Evolutionary conservation across 352 stramenopile species (phyloP).

Genomic region (Hyaloperonospora arabidopsidis): DNA sequence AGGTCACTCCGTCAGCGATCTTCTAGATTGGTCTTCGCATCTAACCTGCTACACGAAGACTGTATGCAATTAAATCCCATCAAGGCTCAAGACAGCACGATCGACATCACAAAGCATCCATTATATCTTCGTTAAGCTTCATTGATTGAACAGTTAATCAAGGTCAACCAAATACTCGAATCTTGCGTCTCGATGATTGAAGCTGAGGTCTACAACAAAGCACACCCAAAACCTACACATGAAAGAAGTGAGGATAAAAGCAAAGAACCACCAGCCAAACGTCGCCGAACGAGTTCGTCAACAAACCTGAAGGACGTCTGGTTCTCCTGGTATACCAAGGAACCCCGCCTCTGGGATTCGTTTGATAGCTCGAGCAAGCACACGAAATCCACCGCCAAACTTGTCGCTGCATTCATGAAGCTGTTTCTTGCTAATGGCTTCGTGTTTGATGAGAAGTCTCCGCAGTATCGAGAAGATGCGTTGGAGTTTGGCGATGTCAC

Average conservation of each 20-base stretch:
- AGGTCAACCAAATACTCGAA: slow-evolving; percentile 2
- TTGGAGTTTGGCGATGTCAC: neutral
- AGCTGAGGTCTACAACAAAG: slow-evolving; percentile 2
- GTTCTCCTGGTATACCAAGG: slow-evolving; percentile 13
- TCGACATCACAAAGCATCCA: slow-evolving; percentile 1
- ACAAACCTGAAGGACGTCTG: slow-evolving; percentile 2
- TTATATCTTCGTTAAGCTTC: slow-evolving; percentile 4
- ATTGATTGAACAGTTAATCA: slow-evolving; percentile 9
- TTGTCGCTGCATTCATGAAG: neutral
- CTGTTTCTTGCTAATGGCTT: slow-evolving; percentile 7
- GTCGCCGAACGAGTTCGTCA: slow-evolving; percentile 2
- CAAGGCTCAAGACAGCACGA: neutral
- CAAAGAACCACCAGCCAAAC: neutral
- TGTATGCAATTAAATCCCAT: neutral
- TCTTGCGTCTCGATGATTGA: neutral
- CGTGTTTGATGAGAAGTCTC: neutral
- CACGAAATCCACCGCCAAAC: slow-evolving; percentile 2
- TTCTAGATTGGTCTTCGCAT: neutral
- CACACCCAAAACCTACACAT: neutral
- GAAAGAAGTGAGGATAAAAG: slow-evolving; percentile 1
- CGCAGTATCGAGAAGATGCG: neutral
- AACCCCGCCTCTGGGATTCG: slow-evolving; percentile 5
- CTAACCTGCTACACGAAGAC: neutral
- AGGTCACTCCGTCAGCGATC: slow-evolving; percentile 1
- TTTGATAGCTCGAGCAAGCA: slow-evolving; percentile 2